phyloP scores from a whole-genome alignment of 2,329 filamentous ascomycete species.

The Calcarisporium arbuscula region DNA sequence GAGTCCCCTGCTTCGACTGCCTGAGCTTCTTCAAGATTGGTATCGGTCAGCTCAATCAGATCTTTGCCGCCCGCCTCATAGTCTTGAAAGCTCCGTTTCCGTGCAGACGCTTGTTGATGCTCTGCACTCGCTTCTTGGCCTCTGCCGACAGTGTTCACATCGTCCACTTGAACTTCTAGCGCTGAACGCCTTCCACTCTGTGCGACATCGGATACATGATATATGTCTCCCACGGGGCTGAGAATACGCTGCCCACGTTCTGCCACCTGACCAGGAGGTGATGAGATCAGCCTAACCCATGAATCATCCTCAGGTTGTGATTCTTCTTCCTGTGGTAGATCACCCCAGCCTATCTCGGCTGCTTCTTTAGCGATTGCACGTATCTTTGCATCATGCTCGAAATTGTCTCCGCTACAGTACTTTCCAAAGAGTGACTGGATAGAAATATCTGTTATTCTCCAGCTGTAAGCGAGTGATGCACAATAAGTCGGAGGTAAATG shows the following conservation, averaged over 20 bases:
- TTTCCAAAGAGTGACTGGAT: constrained; percentile 67
- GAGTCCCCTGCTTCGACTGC: constrained; percentile 4
- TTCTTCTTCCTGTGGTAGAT: neutral
- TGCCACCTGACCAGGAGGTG: too few species aligned
- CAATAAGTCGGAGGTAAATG: neutral
- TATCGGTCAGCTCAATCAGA: too few species aligned
- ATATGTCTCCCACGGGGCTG: too few species aligned
- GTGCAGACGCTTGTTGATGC: too few species aligned
- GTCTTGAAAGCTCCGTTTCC: constrained; percentile 16
- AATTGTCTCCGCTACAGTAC: constrained; percentile 54
- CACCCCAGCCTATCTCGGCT: fast-evolving
- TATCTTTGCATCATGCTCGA: constrained; percentile 62
- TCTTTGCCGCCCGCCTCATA: constrained; percentile 3
- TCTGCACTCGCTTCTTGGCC: too few species aligned
- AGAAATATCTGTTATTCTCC: constrained; percentile 45
- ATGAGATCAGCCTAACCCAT: too few species aligned
- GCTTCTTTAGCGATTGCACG: constrained; percentile 16
- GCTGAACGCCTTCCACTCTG: too few species aligned
- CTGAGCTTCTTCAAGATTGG: neutral
- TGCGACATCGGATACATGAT: too few species aligned
- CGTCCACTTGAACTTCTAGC: too few species aligned
- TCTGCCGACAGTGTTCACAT: too few species aligned
- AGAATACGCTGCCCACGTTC: too few species aligned
- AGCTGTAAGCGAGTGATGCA: neutral
- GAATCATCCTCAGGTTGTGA: constrained; percentile 4